Percentiles rank a stretch among this genome's conserved stretches.
phyloP scores from a whole-genome alignment of 306 rosid genomes.

The Nissolia schottii region DNA sequence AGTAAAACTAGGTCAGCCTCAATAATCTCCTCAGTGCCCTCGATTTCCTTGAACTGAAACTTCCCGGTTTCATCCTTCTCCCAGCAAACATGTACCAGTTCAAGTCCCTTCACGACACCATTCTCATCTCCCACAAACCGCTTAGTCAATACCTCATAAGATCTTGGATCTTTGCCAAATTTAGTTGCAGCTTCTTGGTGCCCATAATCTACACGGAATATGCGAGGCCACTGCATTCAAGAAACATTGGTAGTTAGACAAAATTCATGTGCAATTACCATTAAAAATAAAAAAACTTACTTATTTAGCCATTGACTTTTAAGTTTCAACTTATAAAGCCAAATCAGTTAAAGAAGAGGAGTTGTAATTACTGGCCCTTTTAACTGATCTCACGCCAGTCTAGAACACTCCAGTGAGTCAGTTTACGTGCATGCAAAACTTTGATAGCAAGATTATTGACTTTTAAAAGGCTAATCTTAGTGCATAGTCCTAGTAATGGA shows the following conservation, averaged over 20 bases:
- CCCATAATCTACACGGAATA: conserved; percentile 94
- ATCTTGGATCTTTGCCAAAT: conserved; percentile 93
- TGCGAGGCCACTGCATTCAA: conserved; percentile 86
- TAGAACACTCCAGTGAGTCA: not conserved
- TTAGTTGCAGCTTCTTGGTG: conserved; percentile 92
- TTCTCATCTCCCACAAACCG: conserved; percentile 87
- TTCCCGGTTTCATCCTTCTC: conserved; percentile 87
- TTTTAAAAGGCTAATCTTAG: no score
- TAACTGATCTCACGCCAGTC: conserved; percentile 2
- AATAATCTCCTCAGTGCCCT: conserved; percentile 82
- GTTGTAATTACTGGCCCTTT: not conserved
- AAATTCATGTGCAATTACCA: not conserved
- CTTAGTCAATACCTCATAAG: conserved; percentile 89
- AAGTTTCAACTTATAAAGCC: not conserved
- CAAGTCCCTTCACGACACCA: conserved; percentile 80
- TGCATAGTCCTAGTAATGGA: not conserved
- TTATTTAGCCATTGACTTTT: not conserved
- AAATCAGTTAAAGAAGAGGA: not conserved
- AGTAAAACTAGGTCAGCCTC: conserved; percentile 82
- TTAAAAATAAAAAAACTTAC: not conserved
- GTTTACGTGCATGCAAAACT: no score
- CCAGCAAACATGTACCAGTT: conserved; percentile 68
- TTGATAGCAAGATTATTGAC: no score
- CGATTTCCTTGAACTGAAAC: conserved; percentile 84
- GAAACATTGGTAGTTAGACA: conserved; percentile 1